Evolutionary conservation across 2,329 filamentous ascomycete species (phyloP).

Genomic region (Xylariaceae sp.): DNA sequence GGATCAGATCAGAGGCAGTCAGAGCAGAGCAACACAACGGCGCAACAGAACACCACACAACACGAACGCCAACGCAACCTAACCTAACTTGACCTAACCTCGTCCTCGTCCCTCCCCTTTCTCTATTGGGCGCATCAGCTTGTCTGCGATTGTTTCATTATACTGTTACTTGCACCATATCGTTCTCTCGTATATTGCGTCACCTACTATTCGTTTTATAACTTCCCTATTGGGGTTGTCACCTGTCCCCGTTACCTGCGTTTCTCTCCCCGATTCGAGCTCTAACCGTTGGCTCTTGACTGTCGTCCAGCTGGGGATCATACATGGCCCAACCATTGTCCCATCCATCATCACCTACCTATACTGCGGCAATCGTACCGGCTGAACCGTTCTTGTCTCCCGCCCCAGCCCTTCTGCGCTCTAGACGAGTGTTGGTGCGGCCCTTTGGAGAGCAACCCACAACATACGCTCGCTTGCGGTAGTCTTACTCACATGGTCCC

Average conservation of each 20-base stretch:
- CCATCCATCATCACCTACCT: constrained; percentile 23
- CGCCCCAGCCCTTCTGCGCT: constrained; percentile 32
- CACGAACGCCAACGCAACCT: not conserved
- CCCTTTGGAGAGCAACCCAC: constrained; percentile 21
- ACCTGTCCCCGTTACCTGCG: constrained; percentile 21
- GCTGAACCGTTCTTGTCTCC: constrained; percentile 33
- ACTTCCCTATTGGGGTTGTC: constrained; percentile 25
- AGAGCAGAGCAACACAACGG: not conserved
- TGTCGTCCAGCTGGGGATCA: constrained; percentile 24
- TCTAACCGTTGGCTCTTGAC: constrained; percentile 26
- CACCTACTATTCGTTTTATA: constrained; percentile 28
- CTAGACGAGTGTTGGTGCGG: constrained; percentile 32
- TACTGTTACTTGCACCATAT: constrained; percentile 12
- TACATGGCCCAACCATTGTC: constrained; percentile 31
- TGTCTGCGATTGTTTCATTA: constrained; percentile 9
- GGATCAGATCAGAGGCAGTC: constrained; percentile 6
- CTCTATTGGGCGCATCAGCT: not conserved
- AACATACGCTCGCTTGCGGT: constrained; percentile 18
- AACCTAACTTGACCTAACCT: not conserved
- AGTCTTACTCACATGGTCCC: constrained; percentile 19
- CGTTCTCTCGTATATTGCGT: constrained; percentile 29
- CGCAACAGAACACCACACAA: not conserved
- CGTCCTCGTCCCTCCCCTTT: not conserved
- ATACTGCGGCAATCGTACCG: constrained; percentile 28
- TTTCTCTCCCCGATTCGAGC: constrained; percentile 22